phyloP scores from a whole-genome alignment of 352 stramenopile genomes.

The Plasmopara viticola region DNA sequence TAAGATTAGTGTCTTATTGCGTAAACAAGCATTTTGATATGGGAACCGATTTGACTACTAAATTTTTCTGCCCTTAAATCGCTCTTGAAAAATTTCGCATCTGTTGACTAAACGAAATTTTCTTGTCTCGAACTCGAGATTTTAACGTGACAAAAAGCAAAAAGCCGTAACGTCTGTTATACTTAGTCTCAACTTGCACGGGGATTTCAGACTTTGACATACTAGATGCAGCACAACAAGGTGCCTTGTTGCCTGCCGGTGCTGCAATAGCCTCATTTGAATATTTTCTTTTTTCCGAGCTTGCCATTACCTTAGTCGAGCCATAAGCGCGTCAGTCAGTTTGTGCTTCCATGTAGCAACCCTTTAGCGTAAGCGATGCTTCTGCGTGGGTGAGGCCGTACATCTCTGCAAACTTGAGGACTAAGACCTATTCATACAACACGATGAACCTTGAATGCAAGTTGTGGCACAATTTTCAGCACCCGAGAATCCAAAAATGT shows the following conservation, averaged over 20 bases:
- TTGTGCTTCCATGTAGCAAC: slow-evolving; percentile 23
- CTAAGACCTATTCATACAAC: slow-evolving; percentile 44
- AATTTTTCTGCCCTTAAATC: slow-evolving; percentile 8
- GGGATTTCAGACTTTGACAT: slow-evolving; percentile 27
- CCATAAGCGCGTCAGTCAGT: slow-evolving; percentile 15
- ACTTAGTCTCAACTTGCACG: slow-evolving; percentile 73
- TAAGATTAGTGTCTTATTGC: neutral
- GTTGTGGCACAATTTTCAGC: slow-evolving; percentile 44
- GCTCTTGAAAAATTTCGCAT: slow-evolving; percentile 2
- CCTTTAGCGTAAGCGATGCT: slow-evolving; percentile 9
- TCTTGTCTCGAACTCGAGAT: slow-evolving; percentile 30
- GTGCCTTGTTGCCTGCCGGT: slow-evolving; percentile 18
- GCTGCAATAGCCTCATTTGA: neutral
- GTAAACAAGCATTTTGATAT: neutral
- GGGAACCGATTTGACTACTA: slow-evolving; percentile 3
- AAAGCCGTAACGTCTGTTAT: slow-evolving; percentile 49
- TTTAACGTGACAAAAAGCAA: slow-evolving; percentile 48
- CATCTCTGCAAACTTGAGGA: slow-evolving; percentile 18
- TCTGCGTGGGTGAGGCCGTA: slow-evolving; percentile 17
- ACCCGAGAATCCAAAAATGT: slow-evolving; percentile 30
- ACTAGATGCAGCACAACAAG: slow-evolving; percentile 9
- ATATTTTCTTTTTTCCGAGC: slow-evolving; percentile 3
- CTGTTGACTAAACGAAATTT: slow-evolving; percentile 5
- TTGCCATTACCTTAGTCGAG: slow-evolving; percentile 12
- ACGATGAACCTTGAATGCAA: slow-evolving; percentile 39